Evolutionary conservation across 2,329 filamentous ascomycete species (phyloP), one percentile per base, ranked within the genome.

Genomic region (Colletotrichum shisoi): DNA sequence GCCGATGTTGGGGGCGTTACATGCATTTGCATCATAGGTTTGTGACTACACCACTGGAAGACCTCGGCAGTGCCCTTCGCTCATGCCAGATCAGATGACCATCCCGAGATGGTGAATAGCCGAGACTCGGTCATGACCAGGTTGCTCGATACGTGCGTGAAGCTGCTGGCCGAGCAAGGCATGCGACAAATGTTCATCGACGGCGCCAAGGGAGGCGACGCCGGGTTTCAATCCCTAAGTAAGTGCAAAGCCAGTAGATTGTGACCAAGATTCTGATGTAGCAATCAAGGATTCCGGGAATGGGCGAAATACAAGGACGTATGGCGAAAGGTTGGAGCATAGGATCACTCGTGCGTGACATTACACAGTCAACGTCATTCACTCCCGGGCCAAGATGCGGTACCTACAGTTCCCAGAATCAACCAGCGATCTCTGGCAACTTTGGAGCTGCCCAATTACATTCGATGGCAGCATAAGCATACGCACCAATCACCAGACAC

Each of bases 21-120:
- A n/a, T 89, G 86, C 74, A 83, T 88, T 59, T 88, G 84, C 74
- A 82, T 88, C 69, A 77, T 79, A 72, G 83, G 86, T 86, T 74
- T 68, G 83, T 79, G 24, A 13, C 56, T 56, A 69, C 49, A 31
- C 37, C 49, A 31, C 37, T 37, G 40, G 45, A 58, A 13, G 44
- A 4, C 19, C 21, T 46, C 5, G 39, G 7, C 27, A 54, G 46
- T 12, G 27, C 44, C 42, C 13, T 17, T n/a, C 21, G 63, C 66
- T 68, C 13, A 68, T 40, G 51, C 12, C 27, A 7, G 48, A 57
- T n/a, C 54, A 84, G 82, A 84, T 54, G 79, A 81, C 19, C 77
- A 81, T 67, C 75, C 78, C 3, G 77, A 79, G 17, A 77, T 79
- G 70, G 76, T 78, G 21, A 81, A 78, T 62, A 80, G 79, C 39